A percentile compares a stretch with the other conserved stretches of the same genome.
Conservation (phyloP, 2,329 filamentous ascomycete genomes). For the Cladosporium oxysporum region DNA sequence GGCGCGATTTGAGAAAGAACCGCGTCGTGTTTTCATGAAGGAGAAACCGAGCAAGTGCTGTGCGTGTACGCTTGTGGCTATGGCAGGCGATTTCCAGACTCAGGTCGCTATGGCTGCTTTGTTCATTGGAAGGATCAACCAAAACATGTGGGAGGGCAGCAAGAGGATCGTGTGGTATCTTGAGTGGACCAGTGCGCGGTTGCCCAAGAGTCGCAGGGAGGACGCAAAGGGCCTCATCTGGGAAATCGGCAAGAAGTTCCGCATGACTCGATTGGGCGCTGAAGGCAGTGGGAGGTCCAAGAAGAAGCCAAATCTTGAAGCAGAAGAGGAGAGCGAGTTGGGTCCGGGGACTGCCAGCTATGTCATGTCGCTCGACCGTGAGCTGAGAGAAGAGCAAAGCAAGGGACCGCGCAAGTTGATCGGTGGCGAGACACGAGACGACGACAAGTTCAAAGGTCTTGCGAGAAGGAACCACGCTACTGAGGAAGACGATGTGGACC, state of each 20-base stretch:
- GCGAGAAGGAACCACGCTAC: neutral
- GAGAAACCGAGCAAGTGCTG: constrained; percentile 24
- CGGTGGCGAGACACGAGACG: constrained; percentile 1
- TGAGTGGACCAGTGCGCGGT: constrained; percentile 6
- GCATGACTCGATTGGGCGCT: constrained; percentile 14
- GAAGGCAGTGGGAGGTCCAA: constrained; percentile 8
- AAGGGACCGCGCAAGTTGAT: constrained; percentile 9
- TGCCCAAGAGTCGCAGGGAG: neutral
- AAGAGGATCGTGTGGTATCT: constrained; percentile 28
- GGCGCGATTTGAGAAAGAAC: constrained; percentile 11
- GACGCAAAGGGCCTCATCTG: constrained; percentile 11
- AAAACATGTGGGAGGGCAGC: constrained; percentile 29
- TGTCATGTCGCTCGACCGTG: constrained; percentile 17
- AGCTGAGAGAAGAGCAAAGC: constrained; percentile 12
- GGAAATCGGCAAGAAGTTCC: constrained; percentile 16
- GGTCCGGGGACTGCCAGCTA: constrained; percentile 15
- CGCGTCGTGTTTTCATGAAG: neutral
- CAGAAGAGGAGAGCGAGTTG: constrained; percentile 2
- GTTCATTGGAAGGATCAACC: constrained; percentile 27
- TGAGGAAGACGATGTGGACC: constrained; percentile 15
- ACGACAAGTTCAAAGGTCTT: neutral
- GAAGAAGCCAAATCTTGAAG: neutral
- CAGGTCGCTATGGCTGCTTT: constrained; percentile 27
- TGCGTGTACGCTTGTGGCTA: constrained; percentile 26
- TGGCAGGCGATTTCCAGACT: constrained; percentile 21